Evolutionary conservation across 805 yeast species (phyloP), one percentile per base, ranked within the genome.

Genomic region (Teunomyces aglyptinius): DNA sequence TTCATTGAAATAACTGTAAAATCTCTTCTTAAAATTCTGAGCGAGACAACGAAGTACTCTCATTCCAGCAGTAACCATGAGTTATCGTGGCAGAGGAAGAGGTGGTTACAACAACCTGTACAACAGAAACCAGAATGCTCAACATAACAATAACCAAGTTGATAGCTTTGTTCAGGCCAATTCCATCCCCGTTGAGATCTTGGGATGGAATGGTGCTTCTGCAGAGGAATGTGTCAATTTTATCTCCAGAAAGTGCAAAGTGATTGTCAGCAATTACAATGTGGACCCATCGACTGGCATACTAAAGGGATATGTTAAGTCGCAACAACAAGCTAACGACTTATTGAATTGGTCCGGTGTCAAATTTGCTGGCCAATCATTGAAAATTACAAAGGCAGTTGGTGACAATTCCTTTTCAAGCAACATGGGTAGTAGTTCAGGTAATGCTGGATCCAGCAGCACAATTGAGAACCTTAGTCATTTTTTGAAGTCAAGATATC

Each of bases 201-300:
- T 75, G 32, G 89, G 90, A 38, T 90, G 97, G 97, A 83, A 85
- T 49, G 87, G 89, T 49, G 95, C 90, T 1, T 63, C 85, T 1
- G 73, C 76, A 49, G 82, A 77, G 15, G 96, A 89, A 49, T 71
- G 89, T 48, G 72, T 86, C 7, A 70, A 74, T 32, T 91, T 90
- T 63, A 64, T 90, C 12, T 77, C 82, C 42, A 75, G 96, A 52
- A 88, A 86, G 58, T 69, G 87, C 12, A 72, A 77, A 44, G 71
- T 87, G 15, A 65, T 73, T 0, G 70, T 91, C 10, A 63, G 65
- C 43, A 78, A 85, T 59, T 71, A 82, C 8, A 55, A 62, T 2
- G 78, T 81, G 5, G 82, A 82, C 46, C 80, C 81, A 7, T 40
- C 49, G 8, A 52, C 60, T 5, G 81, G 81, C 3, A 70, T 77